Evolutionary conservation across 164 flowering plant species (phyloP).

Genomic region (Tetrastigma voinierianum): DNA sequence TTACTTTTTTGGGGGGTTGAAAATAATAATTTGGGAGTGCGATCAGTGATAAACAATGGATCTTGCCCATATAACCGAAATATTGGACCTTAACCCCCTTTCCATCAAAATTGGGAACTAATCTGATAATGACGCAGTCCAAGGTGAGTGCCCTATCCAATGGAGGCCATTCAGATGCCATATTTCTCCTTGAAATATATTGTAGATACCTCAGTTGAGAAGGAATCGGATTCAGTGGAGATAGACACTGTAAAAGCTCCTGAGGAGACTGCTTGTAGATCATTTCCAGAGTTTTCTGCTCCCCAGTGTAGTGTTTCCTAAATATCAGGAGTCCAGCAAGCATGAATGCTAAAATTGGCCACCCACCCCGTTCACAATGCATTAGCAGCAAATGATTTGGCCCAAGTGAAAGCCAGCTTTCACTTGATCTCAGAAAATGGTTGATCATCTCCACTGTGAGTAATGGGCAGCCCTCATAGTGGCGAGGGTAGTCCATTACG

Average conservation of each 20-base stretch:
- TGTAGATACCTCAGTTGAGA: slow-evolving; percentile 92
- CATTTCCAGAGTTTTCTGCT: slow-evolving; percentile 92
- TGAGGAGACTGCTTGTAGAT: slow-evolving; percentile 87
- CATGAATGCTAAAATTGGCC: slow-evolving; percentile 96
- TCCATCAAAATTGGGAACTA: slow-evolving; percentile 70
- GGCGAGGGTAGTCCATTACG: slow-evolving; percentile 95
- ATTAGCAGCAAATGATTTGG: slow-evolving; percentile 69
- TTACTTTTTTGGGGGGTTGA: slow-evolving; percentile 64
- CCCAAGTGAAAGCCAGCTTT: slow-evolving; percentile 91
- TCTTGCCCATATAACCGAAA: slow-evolving; percentile 89
- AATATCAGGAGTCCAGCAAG: slow-evolving; percentile 86
- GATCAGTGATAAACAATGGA: slow-evolving; percentile 53
- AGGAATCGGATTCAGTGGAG: slow-evolving; percentile 82
- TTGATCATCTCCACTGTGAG: slow-evolving; percentile 83
- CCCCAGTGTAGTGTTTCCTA: slow-evolving; percentile 77
- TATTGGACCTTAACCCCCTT: slow-evolving; percentile 78
- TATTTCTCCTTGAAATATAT: slow-evolving; percentile 85
- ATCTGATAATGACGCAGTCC: slow-evolving; percentile 82
- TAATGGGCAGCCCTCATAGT: slow-evolving; percentile 84
- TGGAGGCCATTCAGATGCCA: slow-evolving; percentile 91
- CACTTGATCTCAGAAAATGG: slow-evolving; percentile 82
- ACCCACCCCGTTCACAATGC: slow-evolving; percentile 98
- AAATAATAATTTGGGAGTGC: slow-evolving; percentile 61
- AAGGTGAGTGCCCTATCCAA: slow-evolving; percentile 72
- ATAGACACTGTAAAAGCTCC: slow-evolving; percentile 74